These are phyloP conservation scores for Candida manassasensis DNA, from an alignment of 805 yeast genomes.

Conservation along the genomic window DNA sequence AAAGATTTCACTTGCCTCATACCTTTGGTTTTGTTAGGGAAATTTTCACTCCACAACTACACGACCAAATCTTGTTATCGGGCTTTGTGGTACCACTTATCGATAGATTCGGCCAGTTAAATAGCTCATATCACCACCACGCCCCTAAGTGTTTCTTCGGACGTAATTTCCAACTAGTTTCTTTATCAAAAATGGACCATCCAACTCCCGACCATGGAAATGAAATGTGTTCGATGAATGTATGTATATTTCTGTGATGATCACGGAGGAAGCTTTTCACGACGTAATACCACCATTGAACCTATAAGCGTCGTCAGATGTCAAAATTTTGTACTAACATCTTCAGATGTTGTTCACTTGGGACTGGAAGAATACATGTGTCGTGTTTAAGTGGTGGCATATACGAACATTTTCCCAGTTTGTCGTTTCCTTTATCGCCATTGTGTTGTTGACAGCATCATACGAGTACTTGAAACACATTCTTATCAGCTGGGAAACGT, in stretches of 20 bases:
- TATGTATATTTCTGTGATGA: slow-evolving; percentile 17
- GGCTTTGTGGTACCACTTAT: slow-evolving; percentile 4
- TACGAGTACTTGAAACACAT: slow-evolving; percentile 53
- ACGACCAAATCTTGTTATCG: too few relatives aligned
- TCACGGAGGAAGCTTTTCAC: neutral
- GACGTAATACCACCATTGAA: neutral
- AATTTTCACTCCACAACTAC: too few relatives aligned
- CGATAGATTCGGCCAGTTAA: too few relatives aligned
- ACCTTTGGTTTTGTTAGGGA: too few relatives aligned
- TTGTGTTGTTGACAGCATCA: slow-evolving; percentile 46
- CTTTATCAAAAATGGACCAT: neutral
- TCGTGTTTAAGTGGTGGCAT: slow-evolving; percentile 80
- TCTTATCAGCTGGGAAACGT: slow-evolving; percentile 25
- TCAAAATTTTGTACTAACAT: neutral
- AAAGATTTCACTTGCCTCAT: neutral
- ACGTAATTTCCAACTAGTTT: too few relatives aligned
- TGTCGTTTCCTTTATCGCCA: slow-evolving; percentile 45
- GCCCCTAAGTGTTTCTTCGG: too few relatives aligned
- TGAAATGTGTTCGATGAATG: slow-evolving; percentile 51
- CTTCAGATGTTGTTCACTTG: slow-evolving; percentile 72
- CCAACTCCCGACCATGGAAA: slow-evolving; percentile 2
- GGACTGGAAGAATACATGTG: slow-evolving; percentile 69
- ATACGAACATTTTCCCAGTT: slow-evolving; percentile 50
- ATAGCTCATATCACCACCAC: too few relatives aligned
- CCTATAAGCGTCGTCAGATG: too few relatives aligned